Evolutionary conservation across 1,284 basidiomycete genomes (phyloP).

Genomic region (Cryptococcus sp.): DNA sequence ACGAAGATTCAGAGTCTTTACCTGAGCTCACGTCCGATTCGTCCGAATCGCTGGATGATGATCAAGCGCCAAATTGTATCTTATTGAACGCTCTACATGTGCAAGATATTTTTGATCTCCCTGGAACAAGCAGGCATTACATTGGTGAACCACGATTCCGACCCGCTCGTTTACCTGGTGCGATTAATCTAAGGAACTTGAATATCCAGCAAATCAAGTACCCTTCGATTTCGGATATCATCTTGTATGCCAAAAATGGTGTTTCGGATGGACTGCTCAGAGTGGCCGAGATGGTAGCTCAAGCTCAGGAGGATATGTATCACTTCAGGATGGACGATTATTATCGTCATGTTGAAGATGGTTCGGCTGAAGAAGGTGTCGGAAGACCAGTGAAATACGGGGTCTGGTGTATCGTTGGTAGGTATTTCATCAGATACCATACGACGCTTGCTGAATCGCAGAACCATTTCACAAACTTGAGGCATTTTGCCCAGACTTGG

Average conservation of each 20-base stretch:
- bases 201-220: conserved; percentile 64
- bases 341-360: conserved; percentile 21
- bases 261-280: conserved; percentile 45
- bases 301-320: conserved; percentile 44
- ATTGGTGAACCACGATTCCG: conserved; percentile 25
- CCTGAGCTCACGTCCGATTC: background rate
- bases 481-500: conserved; percentile 50
- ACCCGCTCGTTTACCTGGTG: conserved; percentile 34
- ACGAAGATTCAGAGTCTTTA: background rate
- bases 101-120: conserved; percentile 44
- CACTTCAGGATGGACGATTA: conserved; percentile 37
- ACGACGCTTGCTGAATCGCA: conserved; percentile 17
- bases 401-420: conserved; percentile 74
- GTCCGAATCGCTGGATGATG: conserved; percentile 13
- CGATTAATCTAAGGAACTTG: conserved; percentile 47
- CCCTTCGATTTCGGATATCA: conserved; percentile 80
- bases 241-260: conserved; percentile 69
- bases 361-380: conserved; percentile 32
- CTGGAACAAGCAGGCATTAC: conserved; percentile 14
- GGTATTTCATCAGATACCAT: conserved; percentile 18
- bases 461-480: conserved; percentile 57
- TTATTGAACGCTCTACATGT: conserved; percentile 44
- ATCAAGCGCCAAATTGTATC: conserved; percentile 34
- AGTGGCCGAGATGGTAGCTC: conserved; percentile 51
- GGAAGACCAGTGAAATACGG: conserved; percentile 64